Evolutionary conservation across 1,139 yeast species (phyloP).

Genomic region (Sugiyamaella novakii): DNA sequence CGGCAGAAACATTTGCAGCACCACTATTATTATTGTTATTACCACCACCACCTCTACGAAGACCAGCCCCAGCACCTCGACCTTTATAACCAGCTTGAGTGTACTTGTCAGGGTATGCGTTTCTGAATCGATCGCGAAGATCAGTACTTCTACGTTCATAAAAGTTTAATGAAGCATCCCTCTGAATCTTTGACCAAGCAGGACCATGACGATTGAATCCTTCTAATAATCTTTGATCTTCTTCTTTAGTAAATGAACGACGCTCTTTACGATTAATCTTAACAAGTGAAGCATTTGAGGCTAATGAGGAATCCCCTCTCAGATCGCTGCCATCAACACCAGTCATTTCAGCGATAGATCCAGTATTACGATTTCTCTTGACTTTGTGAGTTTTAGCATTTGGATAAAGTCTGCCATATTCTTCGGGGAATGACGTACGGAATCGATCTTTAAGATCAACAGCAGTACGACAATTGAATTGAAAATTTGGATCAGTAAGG

Average conservation of each 20-base stretch:
- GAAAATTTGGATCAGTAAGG: constrained; percentile 44
- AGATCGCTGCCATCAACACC: constrained; percentile 7
- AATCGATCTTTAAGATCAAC: constrained; percentile 48
- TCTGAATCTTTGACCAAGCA: constrained; percentile 80
- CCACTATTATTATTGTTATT: neutral
- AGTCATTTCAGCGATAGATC: constrained; percentile 11
- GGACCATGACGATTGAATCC: constrained; percentile 79
- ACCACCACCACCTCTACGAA: constrained; percentile 9
- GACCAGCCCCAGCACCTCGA: constrained; percentile 26
- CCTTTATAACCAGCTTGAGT: constrained; percentile 50
- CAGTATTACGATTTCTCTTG: constrained; percentile 28
- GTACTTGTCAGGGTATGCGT: constrained; percentile 49
- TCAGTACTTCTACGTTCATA: constrained; percentile 48
- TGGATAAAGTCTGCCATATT: constrained; percentile 48
- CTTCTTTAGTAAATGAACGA: constrained; percentile 60
- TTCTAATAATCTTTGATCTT: constrained; percentile 67
- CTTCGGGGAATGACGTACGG: constrained; percentile 50
- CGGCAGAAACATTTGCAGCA: constrained; percentile 19
- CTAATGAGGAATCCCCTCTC: neutral
- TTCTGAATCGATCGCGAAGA: constrained; percentile 49
- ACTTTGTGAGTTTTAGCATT: constrained; percentile 49
- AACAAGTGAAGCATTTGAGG: constrained; percentile 29
- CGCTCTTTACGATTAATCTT: constrained; percentile 50
- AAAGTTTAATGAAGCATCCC: constrained; percentile 44
- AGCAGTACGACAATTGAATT: constrained; percentile 49